Conservation (phyloP, 2,329 filamentous ascomycete genomes). For the Penicillium sp. region DNA sequence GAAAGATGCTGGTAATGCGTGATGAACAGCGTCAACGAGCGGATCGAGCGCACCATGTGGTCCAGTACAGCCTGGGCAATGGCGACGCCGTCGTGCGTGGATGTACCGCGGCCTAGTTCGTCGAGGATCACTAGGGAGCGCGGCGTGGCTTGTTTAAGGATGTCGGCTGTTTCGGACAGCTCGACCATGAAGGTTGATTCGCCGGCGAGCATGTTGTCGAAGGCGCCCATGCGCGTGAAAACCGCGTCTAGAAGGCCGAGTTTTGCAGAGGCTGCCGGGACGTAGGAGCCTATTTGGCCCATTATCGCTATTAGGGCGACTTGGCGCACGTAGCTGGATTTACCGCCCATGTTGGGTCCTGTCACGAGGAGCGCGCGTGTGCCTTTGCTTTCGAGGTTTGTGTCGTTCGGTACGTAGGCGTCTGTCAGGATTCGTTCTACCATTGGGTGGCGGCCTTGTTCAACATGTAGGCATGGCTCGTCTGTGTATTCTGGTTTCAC, state of each 20-base stretch:
- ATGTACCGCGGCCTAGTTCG: constrained; percentile 90
- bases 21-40: constrained; percentile 88
- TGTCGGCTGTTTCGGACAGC: constrained; percentile 86
- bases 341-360: constrained; percentile 98
- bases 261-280: constrained; percentile 74
- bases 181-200: constrained; percentile 99
- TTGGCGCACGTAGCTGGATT: constrained; percentile 94
- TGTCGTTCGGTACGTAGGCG: constrained; percentile 89
- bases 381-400: constrained; percentile 67
- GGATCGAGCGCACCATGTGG: constrained; percentile 74
- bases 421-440: constrained; percentile 87
- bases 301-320: constrained; percentile 91
- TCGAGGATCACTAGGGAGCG: constrained; percentile 89
- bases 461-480: constrained; percentile 70
- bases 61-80: constrained; percentile 92
- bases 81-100: constrained; percentile 92
- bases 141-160: constrained; percentile 84
- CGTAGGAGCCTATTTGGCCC: constrained; percentile 91
- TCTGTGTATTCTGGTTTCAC: constrained; percentile 72
- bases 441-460: constrained; percentile 86
- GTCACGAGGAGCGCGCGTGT: constrained; percentile 84
- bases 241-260: constrained; percentile 89
- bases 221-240: constrained; percentile 93
- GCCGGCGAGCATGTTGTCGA: constrained; percentile 92
- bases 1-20: constrained; percentile 92